Evolutionary conservation across 495 filamentous ascomycete species (phyloP).

Genomic region (Penicillium silybi): DNA sequence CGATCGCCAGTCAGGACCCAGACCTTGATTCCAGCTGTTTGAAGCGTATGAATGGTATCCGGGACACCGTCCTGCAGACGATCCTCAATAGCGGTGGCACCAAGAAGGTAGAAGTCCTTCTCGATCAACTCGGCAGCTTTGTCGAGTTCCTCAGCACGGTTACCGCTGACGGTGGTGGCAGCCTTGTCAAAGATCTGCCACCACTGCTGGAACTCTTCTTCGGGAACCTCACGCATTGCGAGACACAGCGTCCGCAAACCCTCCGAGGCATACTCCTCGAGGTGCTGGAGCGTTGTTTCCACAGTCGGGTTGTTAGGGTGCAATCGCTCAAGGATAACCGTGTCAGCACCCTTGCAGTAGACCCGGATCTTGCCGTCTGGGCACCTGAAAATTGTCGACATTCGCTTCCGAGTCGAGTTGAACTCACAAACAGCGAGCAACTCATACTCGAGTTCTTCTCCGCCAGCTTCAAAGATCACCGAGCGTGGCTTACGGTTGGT

Average conservation of each 20-base stretch:
- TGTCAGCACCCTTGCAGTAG: conserved; percentile 97
- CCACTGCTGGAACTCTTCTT: conserved; percentile 90
- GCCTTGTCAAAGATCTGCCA: conserved; percentile 82
- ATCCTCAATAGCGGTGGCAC: conserved; percentile 97
- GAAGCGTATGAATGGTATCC: conserved; percentile 96
- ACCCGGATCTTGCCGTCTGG: conserved; percentile 91
- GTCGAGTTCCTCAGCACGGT: conserved; percentile 90
- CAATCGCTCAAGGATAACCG: conserved; percentile 89
- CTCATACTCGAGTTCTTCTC: conserved; percentile 76
- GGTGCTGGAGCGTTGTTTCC: conserved; percentile 81
- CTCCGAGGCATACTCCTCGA: conserved; percentile 97
- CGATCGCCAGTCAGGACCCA: conserved; percentile 98
- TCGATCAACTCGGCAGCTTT: conserved; percentile 97
- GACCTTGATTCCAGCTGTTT: conserved; percentile 96
- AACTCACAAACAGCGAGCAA: conserved; percentile 96
- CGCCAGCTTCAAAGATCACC: conserved; percentile 73
- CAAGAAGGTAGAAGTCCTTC: conserved; percentile 82
- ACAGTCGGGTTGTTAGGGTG: conserved; percentile 75
- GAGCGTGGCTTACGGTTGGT: conserved; percentile 82
- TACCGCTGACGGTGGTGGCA: conserved; percentile 84
- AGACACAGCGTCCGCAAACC: conserved; percentile 93
- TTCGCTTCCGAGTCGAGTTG: conserved; percentile 95
- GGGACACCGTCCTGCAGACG: conserved; percentile 95
- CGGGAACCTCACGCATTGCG: conserved; percentile 89
- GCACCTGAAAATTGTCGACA: conserved; percentile 96